phyloP scores from a whole-genome alignment of 768 basidiomycete genomes.

The Fomitopsis pulvina region DNA sequence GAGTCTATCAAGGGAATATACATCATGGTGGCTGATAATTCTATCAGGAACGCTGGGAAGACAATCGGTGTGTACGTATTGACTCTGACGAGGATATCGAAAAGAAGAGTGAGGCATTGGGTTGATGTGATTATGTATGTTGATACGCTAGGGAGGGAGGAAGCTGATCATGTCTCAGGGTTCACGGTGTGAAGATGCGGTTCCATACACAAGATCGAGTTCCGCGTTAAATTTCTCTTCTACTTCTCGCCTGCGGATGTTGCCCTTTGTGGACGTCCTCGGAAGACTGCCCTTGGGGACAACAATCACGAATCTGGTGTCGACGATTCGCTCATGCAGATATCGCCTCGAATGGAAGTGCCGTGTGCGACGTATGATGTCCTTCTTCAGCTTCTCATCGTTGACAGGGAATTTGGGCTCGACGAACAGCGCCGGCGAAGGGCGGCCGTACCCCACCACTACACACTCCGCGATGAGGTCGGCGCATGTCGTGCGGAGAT shows the following conservation, averaged over 20 bases:
- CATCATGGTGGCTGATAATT: too few relatives aligned
- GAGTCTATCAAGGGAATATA: too few relatives aligned
- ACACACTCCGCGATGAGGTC: conserved; percentile 66
- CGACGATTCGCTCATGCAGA: conserved; percentile 71
- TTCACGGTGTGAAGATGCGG: neutral
- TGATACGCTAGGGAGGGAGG: too few relatives aligned
- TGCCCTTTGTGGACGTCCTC: conserved; percentile 76
- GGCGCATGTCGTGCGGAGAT: conserved; percentile 58
- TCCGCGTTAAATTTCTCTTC: conserved; percentile 55
- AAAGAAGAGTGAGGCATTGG: too few relatives aligned
- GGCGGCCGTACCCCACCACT: conserved; percentile 70
- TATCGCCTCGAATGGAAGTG: conserved; percentile 72
- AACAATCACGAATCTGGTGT: conserved; percentile 57
- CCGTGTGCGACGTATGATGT: conserved; percentile 66
- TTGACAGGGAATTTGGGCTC: conserved; percentile 51
- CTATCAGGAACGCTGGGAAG: too few relatives aligned
- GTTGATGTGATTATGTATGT: too few relatives aligned
- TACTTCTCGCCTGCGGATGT: conserved; percentile 70
- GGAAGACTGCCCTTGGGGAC: conserved; percentile 64
- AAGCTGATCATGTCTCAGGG: too few relatives aligned
- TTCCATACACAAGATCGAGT: conserved; percentile 51
- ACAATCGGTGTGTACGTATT: too few relatives aligned
- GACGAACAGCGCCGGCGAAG: conserved; percentile 71
- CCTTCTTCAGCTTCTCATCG: conserved; percentile 54
- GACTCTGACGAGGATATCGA: too few relatives aligned